Percentiles rank a stretch among this genome's conserved stretches.
Conservation (phyloP, 805 yeast species). For the Ogataea ramenticola region DNA sequence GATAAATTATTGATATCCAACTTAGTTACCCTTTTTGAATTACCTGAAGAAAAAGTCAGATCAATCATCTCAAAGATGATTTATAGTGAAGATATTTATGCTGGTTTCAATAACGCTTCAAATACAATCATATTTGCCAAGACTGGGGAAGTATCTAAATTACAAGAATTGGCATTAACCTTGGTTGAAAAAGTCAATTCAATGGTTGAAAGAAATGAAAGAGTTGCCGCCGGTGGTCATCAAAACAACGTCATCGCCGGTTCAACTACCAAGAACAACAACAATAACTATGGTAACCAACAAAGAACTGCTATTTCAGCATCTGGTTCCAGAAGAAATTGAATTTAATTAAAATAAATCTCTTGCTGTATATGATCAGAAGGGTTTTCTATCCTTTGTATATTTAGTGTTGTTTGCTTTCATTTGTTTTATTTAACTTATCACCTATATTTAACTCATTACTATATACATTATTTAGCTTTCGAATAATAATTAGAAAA, state of each 20-base stretch:
- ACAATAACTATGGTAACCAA: not conserved
- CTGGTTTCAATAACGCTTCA: constrained; percentile 62
- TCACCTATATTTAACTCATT: no score
- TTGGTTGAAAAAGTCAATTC: constrained; percentile 76
- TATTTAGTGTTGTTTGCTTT: not conserved
- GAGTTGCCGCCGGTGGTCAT: constrained; percentile 72
- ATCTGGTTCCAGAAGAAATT: not conserved
- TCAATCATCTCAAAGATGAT: constrained; percentile 71
- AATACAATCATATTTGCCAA: constrained; percentile 59
- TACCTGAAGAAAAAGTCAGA: constrained; percentile 47
- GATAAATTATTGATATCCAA: constrained; percentile 63
- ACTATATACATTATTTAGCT: no score
- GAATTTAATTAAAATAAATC: not conserved
- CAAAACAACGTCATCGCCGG: constrained; percentile 22
- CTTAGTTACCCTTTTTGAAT: constrained; percentile 60
- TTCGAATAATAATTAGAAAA: no score
- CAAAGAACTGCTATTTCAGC: constrained; percentile 1
- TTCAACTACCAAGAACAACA: constrained; percentile 3
- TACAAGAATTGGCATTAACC: constrained; percentile 82
- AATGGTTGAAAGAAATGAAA: constrained; percentile 78
- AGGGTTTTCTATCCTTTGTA: not conserved
- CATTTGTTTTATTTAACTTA: not conserved
- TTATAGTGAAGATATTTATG: constrained; percentile 68
- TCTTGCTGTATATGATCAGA: not conserved
- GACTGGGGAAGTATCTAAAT: constrained; percentile 72